Evolutionary conservation across 352 stramenopile species (phyloP), one percentile per base, ranked within the genome.

Genomic region (Phytophthora cryptogea): DNA sequence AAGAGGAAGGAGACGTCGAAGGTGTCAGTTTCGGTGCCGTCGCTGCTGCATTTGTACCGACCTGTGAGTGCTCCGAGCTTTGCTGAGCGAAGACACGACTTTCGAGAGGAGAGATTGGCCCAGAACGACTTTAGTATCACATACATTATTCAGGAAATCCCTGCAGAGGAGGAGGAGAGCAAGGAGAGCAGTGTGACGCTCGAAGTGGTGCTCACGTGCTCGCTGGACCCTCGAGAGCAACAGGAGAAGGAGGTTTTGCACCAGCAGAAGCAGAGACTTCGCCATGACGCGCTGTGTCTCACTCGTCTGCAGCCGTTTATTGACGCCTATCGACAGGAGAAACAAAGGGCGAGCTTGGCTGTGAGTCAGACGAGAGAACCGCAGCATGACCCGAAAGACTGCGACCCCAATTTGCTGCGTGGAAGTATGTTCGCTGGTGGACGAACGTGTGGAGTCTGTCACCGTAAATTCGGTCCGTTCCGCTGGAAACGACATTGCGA

Each of bases 401-500:
- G 37, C 20, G 67, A 74, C 50, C 59, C 64, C 9, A 54, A 53
- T 35, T 17, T 76, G 31, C 37, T 69, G 23, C 40, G 53, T 2
- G 43, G 54, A 0, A 65, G 52, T 37, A 49, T 72, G 33, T 60
- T 68, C 16, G 30, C 64, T 26, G 49, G 60, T 32, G 57, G 49
- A 40, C 46, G 37, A 4, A 62, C 63, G 26, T 93, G 83, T 52
- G 62, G 67, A 9, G 70, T 86, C 20, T 93, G 83, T 54, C 68
- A 66, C 36, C 83, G 86, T 16, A 70, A 70, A 27, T 91, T 93
- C 28, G 64, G 80, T n/a, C 73, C 83, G 4, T 93, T 93, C 59
- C 79, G 81, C 16, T 90, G 83, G 80, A 90, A 89, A 54, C 74
- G 82, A 41, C 66, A 73, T 27, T 93, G 83, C 57, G 75, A 90